Percentiles rank a stretch among this genome's conserved stretches.
phyloP scores from a whole-genome alignment of 345 rosid genomes.

The Lepidium didymum region DNA sequence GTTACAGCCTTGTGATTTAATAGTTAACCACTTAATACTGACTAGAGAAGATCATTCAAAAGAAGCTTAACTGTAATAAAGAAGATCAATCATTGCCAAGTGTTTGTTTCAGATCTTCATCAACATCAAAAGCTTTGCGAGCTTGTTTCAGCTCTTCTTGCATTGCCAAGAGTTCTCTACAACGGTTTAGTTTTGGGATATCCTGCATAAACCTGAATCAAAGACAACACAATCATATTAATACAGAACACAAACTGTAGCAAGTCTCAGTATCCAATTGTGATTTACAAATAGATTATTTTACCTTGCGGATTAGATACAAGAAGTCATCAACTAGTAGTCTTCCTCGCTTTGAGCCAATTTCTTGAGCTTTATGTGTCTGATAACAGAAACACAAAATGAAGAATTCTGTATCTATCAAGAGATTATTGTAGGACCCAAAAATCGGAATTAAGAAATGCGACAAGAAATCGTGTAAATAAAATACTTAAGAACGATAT shows the following conservation, averaged over 20 bases:
- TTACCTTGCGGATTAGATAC: conserved; percentile 71
- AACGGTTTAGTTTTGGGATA: conserved; percentile 73
- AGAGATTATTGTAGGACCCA: too few species aligned
- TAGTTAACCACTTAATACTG: neutral
- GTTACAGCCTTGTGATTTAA: neutral
- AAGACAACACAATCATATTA: neutral
- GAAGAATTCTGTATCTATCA: neutral
- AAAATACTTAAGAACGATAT: too few species aligned
- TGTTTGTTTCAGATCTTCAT: conserved; percentile 41
- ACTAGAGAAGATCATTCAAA: neutral
- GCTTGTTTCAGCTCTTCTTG: conserved; percentile 98
- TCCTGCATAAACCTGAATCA: conserved; percentile 46
- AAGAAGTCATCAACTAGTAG: conserved; percentile 80
- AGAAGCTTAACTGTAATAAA: neutral
- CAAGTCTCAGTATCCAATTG: neutral
- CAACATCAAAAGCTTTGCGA: conserved; percentile 89
- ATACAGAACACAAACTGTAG: neutral
- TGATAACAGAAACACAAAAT: conserved; percentile 8
- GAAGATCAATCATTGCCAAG: conserved; percentile 1
- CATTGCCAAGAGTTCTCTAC: conserved; percentile 77
- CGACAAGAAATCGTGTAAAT: too few species aligned
- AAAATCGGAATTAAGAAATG: too few species aligned
- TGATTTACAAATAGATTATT: too few species aligned
- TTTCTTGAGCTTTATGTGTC: conserved; percentile 90
- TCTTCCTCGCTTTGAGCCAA: conserved; percentile 81